Base-by-base conservation (phyloP, 1,139 yeast species). In the Pichia sp. region DNA sequence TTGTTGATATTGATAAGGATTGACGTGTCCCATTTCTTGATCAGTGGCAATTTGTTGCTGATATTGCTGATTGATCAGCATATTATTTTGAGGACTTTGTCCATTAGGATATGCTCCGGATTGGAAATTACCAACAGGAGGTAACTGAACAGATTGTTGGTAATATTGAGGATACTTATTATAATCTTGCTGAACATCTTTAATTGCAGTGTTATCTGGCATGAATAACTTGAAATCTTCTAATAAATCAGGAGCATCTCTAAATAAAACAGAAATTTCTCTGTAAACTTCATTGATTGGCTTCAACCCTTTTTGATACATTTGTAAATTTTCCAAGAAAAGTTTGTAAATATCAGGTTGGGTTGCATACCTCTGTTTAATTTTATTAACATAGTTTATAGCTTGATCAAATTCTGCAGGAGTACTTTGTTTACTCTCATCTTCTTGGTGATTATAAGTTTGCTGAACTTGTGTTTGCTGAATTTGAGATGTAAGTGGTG, bases 401-500 rank as follows among this genome's bases (percentile, higher is more conserved):
- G 98, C 98, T 62, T 91, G 97, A 59, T 91, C 89, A 67, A 91
- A 89, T 64, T 91, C 97, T 10, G 88, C 91, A 43, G 95, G 96
- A 3, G 93, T 91, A 14, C 86, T 82, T 41, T 56, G 61, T 31
- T 56, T 56, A 12, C 52, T 37, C 11, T 51, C 57, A 4, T 31
- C 31, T 43, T 31, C 50, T 15, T 39, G 37, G 3, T 7, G 26
- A 36, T 43, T 31, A 49, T 26, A 26, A n/a, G n/a, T n/a, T n/a
- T n/a, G n/a, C n/a, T n/a, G n/a, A 26, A 14, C 30, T 8, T 7
- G 18, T 9, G 18, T 10, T 5, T 26, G 30, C 10, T 26, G 30
- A 15, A 14, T 9, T 26, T 26, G 30, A 26, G 30, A 8, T 7
- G 8, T 14, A 9, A 14, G 11, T 14, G 30, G 8, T 26, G 30